phyloP scores from a whole-genome alignment of 305 asterid species.

The Withania somnifera region DNA sequence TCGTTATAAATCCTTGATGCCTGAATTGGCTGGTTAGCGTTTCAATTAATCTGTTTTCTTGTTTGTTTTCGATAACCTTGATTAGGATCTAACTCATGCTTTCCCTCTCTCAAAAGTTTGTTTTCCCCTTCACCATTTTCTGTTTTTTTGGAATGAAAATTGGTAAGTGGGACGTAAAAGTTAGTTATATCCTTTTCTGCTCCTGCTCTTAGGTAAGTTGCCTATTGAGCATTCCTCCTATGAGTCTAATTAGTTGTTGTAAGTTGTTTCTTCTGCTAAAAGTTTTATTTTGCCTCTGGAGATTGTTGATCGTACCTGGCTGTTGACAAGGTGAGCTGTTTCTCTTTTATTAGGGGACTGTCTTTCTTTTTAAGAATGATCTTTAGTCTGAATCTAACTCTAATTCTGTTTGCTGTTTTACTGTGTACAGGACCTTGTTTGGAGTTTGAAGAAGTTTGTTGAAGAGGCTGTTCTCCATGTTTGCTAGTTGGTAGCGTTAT shows the following conservation, averaged over 20 bases:
- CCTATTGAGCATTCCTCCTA: slow-evolving; percentile 8
- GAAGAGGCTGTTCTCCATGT: slow-evolving; percentile 1
- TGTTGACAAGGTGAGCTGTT: slow-evolving; percentile 37
- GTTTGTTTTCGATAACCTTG: background rate
- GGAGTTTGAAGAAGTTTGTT: background rate
- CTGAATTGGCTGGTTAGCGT: slow-evolving; percentile 4
- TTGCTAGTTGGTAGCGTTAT: background rate
- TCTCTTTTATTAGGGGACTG: background rate
- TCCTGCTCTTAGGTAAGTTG: background rate
- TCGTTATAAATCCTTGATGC: slow-evolving; percentile 1
- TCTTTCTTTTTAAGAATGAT: background rate
- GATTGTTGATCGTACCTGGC: slow-evolving; percentile 36
- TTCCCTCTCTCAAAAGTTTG: slow-evolving; percentile 14
- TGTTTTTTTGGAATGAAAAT: slow-evolving; percentile 51
- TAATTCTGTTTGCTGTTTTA: background rate
- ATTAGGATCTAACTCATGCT: slow-evolving; percentile 21
- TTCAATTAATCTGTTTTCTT: background rate
- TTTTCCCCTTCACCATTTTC: slow-evolving; percentile 36
- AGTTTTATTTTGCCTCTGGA: slow-evolving; percentile 18
- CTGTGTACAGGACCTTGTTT: background rate
- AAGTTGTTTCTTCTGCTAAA: background rate
- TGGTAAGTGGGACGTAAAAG: slow-evolving; percentile 33
- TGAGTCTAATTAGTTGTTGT: background rate
- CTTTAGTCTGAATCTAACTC: background rate
- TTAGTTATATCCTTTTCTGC: slow-evolving; percentile 17